Percentiles rank a stretch among this genome's conserved stretches.
phyloP scores from a whole-genome alignment of 192 early-diverging fungal species.

The Obelidium mucronatum region DNA sequence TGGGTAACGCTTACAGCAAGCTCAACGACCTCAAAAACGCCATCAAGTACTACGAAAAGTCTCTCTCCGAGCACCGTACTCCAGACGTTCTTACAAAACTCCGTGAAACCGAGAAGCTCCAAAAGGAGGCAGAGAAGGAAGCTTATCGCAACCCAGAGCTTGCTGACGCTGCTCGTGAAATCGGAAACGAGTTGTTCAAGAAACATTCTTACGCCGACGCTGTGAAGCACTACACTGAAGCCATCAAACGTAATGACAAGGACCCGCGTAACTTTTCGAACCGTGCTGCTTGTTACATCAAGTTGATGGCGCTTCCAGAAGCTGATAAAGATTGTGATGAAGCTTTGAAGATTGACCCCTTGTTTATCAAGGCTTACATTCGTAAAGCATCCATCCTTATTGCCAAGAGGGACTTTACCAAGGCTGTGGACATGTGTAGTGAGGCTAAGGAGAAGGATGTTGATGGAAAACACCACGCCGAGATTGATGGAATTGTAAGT shows the following conservation, averaged over 20 bases:
- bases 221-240: slow-evolving; percentile 92
- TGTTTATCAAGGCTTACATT: slow-evolving; percentile 93
- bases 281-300: slow-evolving; percentile 94
- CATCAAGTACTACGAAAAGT: slow-evolving; percentile 92
- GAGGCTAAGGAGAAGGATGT: slow-evolving; percentile 79
- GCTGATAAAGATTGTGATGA: slow-evolving; percentile 95
- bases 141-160: slow-evolving; percentile 85
- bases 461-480: slow-evolving; percentile 82
- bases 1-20: slow-evolving; percentile 89
- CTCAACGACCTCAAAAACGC: slow-evolving; percentile 80
- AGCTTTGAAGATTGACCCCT: slow-evolving; percentile 83
- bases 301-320: slow-evolving; percentile 92
- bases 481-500: slow-evolving; percentile 71
- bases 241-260: slow-evolving; percentile 93
- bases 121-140: slow-evolving; percentile 79
- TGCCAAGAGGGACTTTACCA: slow-evolving; percentile 87
- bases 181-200: slow-evolving; percentile 95
- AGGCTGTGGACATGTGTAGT: slow-evolving; percentile 83
- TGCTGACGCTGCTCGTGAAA: slow-evolving; percentile 90
- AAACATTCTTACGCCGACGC: slow-evolving; percentile 83
- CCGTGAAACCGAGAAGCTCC: slow-evolving; percentile 84
- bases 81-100: slow-evolving; percentile 90
- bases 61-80: slow-evolving; percentile 93
- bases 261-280: slow-evolving; percentile 94
- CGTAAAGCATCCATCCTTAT: slow-evolving; percentile 93